Conservation (phyloP, 371 early-diverging fungal genomes). For the Massospora cicadina region DNA sequence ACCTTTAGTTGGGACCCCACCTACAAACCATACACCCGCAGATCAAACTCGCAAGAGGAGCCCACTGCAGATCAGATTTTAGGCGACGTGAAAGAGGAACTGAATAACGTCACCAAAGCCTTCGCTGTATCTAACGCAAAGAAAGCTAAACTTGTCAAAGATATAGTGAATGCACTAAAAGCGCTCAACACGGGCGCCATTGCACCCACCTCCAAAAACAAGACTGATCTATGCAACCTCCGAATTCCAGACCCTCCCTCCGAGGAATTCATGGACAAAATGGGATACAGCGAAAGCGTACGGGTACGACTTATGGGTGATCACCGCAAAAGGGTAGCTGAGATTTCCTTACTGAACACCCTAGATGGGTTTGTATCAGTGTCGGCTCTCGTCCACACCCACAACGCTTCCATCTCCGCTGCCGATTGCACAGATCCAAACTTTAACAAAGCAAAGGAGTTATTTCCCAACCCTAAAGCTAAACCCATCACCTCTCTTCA, state of each 20-base stretch:
- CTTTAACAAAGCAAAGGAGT: neutral
- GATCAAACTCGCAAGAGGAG: neutral
- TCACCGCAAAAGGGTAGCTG: neutral
- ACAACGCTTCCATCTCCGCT: neutral
- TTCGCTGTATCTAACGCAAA: neutral
- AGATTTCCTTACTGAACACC: neutral
- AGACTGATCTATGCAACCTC: neutral
- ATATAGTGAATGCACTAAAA: neutral
- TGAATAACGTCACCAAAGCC: neutral
- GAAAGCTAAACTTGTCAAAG: neutral
- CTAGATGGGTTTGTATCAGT: neutral
- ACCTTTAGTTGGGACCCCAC: neutral
- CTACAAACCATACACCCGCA: neutral
- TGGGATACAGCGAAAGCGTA: neutral
- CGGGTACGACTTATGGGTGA: neutral
- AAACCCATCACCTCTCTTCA: neutral
- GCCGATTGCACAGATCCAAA: neutral
- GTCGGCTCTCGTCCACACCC: neutral
- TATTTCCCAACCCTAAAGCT: neutral
- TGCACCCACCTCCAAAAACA: neutral
- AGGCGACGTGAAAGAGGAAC: neutral
- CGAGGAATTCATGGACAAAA: neutral
- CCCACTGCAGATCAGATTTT: neutral
- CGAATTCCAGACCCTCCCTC: neutral
- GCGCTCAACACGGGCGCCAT: neutral